Base-by-base conservation (phyloP, 495 filamentous ascomycete genomes). In the Zalerion maritima region DNA sequence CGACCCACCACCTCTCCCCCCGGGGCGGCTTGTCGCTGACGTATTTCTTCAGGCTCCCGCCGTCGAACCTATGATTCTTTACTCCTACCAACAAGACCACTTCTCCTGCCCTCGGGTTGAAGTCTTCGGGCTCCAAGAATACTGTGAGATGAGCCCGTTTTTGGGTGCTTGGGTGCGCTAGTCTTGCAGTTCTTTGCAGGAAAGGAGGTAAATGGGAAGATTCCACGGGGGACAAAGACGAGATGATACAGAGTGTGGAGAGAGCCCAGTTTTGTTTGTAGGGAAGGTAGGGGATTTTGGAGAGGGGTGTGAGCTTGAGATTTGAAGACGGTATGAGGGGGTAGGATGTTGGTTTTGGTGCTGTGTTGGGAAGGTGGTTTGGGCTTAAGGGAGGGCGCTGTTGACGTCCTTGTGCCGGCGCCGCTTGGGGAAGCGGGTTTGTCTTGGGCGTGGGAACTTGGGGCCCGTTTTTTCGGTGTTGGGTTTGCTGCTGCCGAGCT, bases 261-360 rank as follows among this genome's bases (percentile, higher is more conserved):
- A 58, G 35, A 37, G 53, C 57, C 52, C 54, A 64, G 34, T 64
- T 66, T 36, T 64, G 62, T 24, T 57, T 53, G 49, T 57, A 60
- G 1, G 54, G 58, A 6, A 65, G 46, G 29, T 49, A 40, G 1
- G 61, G 57, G 21, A 64, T 54, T 1, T 46, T 31, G 15, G 49
- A 40, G 28, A 62, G 46, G 14, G 43, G 36, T 2, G 58, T 62
- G 8, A 64, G 54, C 36, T 55, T 59, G 22, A 56, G 26, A n/a
- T n/a, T n/a, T n/a, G n/a, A n/a, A n/a, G n/a, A n/a, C n/a, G n/a
- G n/a, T n/a, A n/a, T n/a, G n/a, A n/a, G n/a, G n/a, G n/a, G n/a
- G n/a, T n/a, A n/a, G n/a, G n/a, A n/a, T n/a, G n/a, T n/a, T n/a
- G n/a, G n/a, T n/a, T n/a, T n/a, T n/a, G n/a, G n/a, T n/a, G n/a